Conservation (phyloP, 306 rosid genomes). For the Purshia tridentata region DNA sequence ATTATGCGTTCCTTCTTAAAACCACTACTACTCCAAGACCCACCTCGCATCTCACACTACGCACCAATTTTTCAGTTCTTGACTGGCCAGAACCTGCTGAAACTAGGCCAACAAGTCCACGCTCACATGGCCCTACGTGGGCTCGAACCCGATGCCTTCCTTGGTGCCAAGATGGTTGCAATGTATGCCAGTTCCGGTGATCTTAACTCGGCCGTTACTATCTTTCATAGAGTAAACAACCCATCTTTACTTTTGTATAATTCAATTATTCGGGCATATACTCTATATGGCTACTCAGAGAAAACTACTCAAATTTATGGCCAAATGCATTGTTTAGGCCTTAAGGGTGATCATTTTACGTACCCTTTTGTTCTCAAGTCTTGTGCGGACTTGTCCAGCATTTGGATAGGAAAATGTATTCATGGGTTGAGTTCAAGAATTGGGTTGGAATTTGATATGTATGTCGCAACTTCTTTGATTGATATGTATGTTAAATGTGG, state of each 20-base stretch:
- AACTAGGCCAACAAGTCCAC: constrained; percentile 19
- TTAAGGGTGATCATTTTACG: constrained; percentile 19
- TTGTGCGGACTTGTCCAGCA: constrained; percentile 1
- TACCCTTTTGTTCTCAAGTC: constrained; percentile 18
- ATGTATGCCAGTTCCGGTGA: constrained; percentile 19
- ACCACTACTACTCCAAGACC: not conserved
- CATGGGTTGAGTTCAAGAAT: constrained; percentile 12
- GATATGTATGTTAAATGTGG: constrained; percentile 23
- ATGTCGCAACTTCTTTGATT: constrained; percentile 21
- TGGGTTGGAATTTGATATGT: constrained; percentile 10
- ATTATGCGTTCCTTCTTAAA: not conserved
- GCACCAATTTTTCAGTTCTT: constrained; percentile 14
- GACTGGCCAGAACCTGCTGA: constrained; percentile 5
- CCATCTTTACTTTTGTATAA: constrained; percentile 17
- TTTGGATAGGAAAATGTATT: constrained; percentile 14
- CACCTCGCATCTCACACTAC: constrained; percentile 2
- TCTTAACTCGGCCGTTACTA: constrained; percentile 7
- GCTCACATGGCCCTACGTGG: constrained; percentile 11
- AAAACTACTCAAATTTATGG: not conserved
- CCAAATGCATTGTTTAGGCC: constrained; percentile 10
- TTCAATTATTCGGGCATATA: constrained; percentile 21
- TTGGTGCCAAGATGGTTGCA: constrained; percentile 22
- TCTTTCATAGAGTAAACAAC: constrained; percentile 1
- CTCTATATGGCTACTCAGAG: constrained; percentile 3
- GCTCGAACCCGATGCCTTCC: constrained; percentile 5